Evolutionary conservation across 352 stramenopile genomes (phyloP).

Genomic region (Phytopythium oedochilum): DNA sequence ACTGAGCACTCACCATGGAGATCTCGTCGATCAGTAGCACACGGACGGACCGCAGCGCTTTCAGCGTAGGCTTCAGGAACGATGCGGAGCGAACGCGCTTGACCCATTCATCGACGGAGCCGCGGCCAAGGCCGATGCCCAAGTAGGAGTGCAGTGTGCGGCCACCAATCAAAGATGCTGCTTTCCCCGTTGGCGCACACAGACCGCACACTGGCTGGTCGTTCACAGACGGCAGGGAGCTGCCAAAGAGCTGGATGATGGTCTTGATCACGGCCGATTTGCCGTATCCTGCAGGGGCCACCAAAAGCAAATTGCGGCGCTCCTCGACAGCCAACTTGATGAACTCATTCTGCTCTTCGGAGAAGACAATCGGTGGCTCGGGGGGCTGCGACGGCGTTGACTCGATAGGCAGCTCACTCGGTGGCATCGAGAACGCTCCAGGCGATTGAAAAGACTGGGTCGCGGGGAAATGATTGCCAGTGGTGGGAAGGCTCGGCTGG

Average conservation of each 20-base stretch:
- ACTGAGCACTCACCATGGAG: slow-evolving; percentile 9
- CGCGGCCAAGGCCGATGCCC: slow-evolving; percentile 5
- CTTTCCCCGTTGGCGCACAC: slow-evolving; percentile 7
- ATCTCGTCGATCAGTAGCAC: slow-evolving; percentile 9
- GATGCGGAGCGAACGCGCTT: slow-evolving; percentile 3
- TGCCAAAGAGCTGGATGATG: slow-evolving; percentile 5
- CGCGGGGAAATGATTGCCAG: background rate
- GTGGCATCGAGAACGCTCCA: background rate
- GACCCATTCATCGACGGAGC: slow-evolving; percentile 4
- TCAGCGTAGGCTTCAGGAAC: slow-evolving; percentile 7
- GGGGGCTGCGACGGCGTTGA: background rate
- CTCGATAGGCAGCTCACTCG: background rate
- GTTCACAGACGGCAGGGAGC: slow-evolving; percentile 2
- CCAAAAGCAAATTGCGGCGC: slow-evolving; percentile 4
- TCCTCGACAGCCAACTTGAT: slow-evolving; percentile 5
- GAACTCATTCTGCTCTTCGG: slow-evolving; percentile 6
- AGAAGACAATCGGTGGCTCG: slow-evolving; percentile 2
- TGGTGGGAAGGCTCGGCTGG: background rate
- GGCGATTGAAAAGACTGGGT: background rate
- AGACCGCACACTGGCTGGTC: slow-evolving; percentile 4
- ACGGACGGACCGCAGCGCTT: slow-evolving; percentile 2
- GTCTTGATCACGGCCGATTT: slow-evolving; percentile 9
- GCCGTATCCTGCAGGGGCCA: slow-evolving; percentile 6
- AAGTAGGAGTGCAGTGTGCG: slow-evolving; percentile 6
- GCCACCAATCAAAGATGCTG: slow-evolving; percentile 3